A percentile compares a stretch with the other conserved stretches of the same genome.
phyloP scores from a whole-genome alignment of 345 rosid genomes.

The Lepidium didymum region DNA sequence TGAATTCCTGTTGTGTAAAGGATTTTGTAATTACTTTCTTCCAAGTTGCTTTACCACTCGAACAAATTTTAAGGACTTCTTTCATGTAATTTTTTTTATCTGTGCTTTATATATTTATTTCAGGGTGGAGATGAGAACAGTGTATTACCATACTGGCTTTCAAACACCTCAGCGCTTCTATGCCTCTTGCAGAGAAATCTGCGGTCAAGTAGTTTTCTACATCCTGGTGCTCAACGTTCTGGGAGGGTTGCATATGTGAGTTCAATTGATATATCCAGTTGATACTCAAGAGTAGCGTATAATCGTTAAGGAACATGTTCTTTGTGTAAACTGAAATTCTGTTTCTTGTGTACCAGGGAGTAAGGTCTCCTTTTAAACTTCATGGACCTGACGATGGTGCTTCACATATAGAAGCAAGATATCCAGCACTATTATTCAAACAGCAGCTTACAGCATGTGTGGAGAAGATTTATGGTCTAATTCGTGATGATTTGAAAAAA shows the following conservation, averaged over 20 bases:
- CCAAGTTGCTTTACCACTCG: not conserved
- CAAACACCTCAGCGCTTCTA: slow-evolving; percentile 90
- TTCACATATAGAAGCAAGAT: slow-evolving; percentile 91
- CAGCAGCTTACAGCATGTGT: slow-evolving; percentile 97
- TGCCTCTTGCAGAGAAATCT: slow-evolving; percentile 92
- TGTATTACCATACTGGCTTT: slow-evolving; percentile 86
- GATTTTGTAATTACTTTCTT: not conserved
- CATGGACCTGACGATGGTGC: slow-evolving; percentile 65
- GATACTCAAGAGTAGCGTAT: not conserved
- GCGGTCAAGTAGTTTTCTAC: slow-evolving; percentile 65
- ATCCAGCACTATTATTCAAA: slow-evolving; percentile 86
- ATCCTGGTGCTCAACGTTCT: slow-evolving; percentile 49
- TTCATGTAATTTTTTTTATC: not conserved
- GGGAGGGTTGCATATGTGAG: slow-evolving; percentile 75
- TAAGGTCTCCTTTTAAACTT: slow-evolving; percentile 75
- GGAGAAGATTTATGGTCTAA: slow-evolving; percentile 95
- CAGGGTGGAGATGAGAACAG: slow-evolving; percentile 73
- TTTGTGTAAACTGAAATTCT: slow-evolving; percentile 11
- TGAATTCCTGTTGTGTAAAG: slow-evolving; percentile 3
- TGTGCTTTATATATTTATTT: slow-evolving; percentile 18
- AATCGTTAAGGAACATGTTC: not conserved
- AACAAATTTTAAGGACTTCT: not conserved
- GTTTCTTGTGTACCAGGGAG: slow-evolving; percentile 40
- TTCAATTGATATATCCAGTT: slow-evolving; percentile 8
- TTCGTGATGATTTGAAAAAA: slow-evolving; percentile 92